phyloP scores from a whole-genome alignment of 1,284 basidiomycete genomes.

The Bjerkandera adusta region DNA sequence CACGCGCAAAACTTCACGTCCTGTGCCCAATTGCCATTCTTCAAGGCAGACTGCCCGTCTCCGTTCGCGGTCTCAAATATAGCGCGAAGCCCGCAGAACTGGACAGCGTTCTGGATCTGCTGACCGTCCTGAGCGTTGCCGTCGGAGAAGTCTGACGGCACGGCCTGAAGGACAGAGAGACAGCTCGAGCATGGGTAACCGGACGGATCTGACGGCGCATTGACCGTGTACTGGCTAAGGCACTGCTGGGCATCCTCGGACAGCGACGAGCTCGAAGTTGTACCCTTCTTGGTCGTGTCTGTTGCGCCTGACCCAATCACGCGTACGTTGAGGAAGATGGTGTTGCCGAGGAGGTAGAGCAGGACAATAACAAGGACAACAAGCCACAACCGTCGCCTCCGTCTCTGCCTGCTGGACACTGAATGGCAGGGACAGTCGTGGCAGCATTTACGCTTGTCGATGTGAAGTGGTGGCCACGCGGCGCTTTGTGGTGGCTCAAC shows the following conservation, averaged over 20 bases:
- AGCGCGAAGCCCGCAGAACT: conserved; percentile 51
- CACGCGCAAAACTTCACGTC: conserved; percentile 48
- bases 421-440: conserved; percentile 28
- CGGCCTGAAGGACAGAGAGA: conserved; percentile 37
- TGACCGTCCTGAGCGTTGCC: conserved; percentile 32
- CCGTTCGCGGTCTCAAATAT: conserved; percentile 43
- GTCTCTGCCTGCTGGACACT: conserved; percentile 16
- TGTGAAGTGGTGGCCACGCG: conserved; percentile 38
- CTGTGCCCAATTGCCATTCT: conserved; percentile 46
- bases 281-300: conserved; percentile 14
- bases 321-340: conserved; percentile 39
- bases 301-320: conserved; percentile 25
- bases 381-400: conserved; percentile 29
- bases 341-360: conserved; percentile 42
- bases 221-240: conserved; percentile 44
- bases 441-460: conserved; percentile 37
- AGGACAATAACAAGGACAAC: conserved; percentile 37
- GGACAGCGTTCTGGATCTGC: conserved; percentile 35
- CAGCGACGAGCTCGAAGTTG: conserved; percentile 27
- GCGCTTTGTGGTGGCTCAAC: conserved; percentile 27
- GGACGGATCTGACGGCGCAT: conserved; percentile 42
- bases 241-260: conserved; percentile 43
- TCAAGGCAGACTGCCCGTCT: conserved; percentile 37
- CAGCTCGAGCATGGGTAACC: conserved; percentile 50
- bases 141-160: conserved; percentile 36